A percentile compares a stretch with the other conserved stretches of the same genome.
Evolutionary conservation across 2,329 filamentous ascomycete genomes (phyloP).

Genomic region (Akanthomyces uredinophilus): DNA sequence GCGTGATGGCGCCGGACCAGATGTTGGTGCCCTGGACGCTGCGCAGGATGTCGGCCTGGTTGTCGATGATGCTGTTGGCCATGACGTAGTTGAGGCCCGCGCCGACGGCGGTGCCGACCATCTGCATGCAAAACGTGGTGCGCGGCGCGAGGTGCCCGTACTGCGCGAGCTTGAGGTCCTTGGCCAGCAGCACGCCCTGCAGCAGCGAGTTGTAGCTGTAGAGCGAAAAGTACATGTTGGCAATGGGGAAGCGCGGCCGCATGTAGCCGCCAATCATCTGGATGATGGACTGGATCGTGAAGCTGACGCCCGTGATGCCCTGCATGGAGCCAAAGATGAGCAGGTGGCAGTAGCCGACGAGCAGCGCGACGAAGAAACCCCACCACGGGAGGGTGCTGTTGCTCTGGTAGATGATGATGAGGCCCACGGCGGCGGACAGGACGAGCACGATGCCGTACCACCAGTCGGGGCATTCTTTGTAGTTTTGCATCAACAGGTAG

Average conservation of each 20-base stretch:
- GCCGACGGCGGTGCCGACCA: conserved; percentile 36
- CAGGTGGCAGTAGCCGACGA: conserved; percentile 31
- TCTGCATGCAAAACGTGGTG: conserved; percentile 27
- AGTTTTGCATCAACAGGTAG: conserved; percentile 35
- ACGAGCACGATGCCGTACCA: conserved; percentile 36
- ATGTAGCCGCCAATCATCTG: conserved; percentile 47
- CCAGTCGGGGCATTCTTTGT: conserved; percentile 37
- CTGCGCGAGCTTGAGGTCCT: conserved; percentile 27
- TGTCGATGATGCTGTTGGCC: conserved; percentile 39
- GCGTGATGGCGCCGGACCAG: conserved; percentile 41
- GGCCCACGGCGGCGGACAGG: conserved; percentile 30
- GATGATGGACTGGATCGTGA: conserved; percentile 33
- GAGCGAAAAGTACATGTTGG: conserved; percentile 41
- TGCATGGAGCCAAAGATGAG: conserved; percentile 36
- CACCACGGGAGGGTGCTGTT: conserved; percentile 28
- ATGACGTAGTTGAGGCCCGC: conserved; percentile 41
- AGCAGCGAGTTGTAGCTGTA: conserved; percentile 29
- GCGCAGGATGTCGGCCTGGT: conserved; percentile 36
- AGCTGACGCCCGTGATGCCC: conserved; percentile 36
- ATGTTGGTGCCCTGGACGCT: conserved; percentile 37
- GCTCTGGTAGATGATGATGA: conserved; percentile 31
- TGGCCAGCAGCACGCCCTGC: conserved; percentile 28
- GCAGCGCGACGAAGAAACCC: conserved; percentile 36
- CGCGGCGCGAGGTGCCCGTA: conserved; percentile 24
- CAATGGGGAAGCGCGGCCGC: conserved; percentile 34